Conservation (phyloP, 1,139 yeast species). For the Spathaspora jeffriesii region DNA sequence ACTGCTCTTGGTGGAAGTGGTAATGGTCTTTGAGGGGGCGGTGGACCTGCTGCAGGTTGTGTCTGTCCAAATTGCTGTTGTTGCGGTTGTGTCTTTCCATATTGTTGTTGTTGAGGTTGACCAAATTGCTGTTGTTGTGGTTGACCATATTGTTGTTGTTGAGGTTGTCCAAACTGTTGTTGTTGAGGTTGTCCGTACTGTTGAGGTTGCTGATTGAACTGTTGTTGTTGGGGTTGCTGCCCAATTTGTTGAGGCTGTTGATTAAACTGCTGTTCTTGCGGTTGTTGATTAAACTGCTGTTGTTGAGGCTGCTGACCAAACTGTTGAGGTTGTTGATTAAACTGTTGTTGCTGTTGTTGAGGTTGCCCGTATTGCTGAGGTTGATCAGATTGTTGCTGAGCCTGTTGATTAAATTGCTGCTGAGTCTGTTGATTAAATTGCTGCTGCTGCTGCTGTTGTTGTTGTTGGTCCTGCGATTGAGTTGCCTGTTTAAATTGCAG, state of each 20-base stretch:
- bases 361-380: slow-evolving; percentile 10
- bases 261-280: neutral
- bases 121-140: slow-evolving; percentile 8
- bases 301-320: slow-evolving; percentile 6
- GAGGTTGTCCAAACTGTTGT: slow-evolving; percentile 5
- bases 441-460: slow-evolving; percentile 11
- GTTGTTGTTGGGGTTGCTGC: slow-evolving; percentile 3
- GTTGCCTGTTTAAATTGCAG: slow-evolving; percentile 9
- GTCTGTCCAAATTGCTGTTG: slow-evolving; percentile 4
- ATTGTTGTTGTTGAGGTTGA: slow-evolving; percentile 3
- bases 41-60: slow-evolving; percentile 8
- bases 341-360: slow-evolving; percentile 11
- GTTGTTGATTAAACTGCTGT: slow-evolving; percentile 5
- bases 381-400: slow-evolving; percentile 7
- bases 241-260: slow-evolving; percentile 6
- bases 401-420: slow-evolving; percentile 8
- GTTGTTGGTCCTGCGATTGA: slow-evolving; percentile 9
- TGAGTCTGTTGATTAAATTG: slow-evolving; percentile 7
- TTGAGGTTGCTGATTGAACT: slow-evolving; percentile 4
- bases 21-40: slow-evolving; percentile 1
- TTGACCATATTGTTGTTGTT: too few relatives aligned
- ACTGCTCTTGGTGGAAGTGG: slow-evolving; percentile 2
- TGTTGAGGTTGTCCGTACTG: slow-evolving; percentile 7
- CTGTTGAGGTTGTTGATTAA: slow-evolving; percentile 6
- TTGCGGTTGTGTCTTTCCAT: slow-evolving; percentile 3